Percentiles rank a stretch among this genome's conserved stretches.
Conservation (phyloP, 306 rosid genomes). For the Pterocarpus macrocarpus region DNA sequence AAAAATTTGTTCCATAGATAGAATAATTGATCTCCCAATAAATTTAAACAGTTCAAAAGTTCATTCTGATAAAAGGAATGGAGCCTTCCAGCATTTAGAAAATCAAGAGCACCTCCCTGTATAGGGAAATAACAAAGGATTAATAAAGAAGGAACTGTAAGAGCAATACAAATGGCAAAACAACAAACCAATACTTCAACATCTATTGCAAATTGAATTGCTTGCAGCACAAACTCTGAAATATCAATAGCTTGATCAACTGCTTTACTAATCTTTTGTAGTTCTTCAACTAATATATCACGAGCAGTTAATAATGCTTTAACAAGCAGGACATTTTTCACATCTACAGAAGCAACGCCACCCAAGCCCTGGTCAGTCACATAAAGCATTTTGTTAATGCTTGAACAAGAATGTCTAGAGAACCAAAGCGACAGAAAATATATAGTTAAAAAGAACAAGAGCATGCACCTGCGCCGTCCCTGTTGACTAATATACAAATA, state of each 20-base stretch:
- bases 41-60: constrained; percentile 56
- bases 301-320: constrained; percentile 79
- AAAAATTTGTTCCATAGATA: constrained; percentile 86
- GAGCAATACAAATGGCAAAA: constrained; percentile 19
- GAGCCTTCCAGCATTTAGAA: constrained; percentile 59
- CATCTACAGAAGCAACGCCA: constrained; percentile 56
- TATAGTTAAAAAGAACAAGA: not conserved
- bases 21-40: constrained; percentile 76
- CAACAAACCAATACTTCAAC: constrained; percentile 39
- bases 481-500: constrained; percentile 16
- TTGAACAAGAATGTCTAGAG: constrained; percentile 33
- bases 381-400: constrained; percentile 53
- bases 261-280: constrained; percentile 72
- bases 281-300: constrained; percentile 80
- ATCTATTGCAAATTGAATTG: constrained; percentile 50
- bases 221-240: constrained; percentile 66
- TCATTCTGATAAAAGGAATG: constrained; percentile 59
- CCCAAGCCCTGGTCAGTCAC: constrained; percentile 57
- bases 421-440: constrained; percentile 14
- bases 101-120: constrained; percentile 57
- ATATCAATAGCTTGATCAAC: constrained; percentile 67
- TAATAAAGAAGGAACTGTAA: constrained; percentile 30
- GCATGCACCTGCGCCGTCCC: not conserved
- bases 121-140: constrained; percentile 37
- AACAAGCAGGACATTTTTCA: constrained; percentile 59